Conservation (phyloP, 2,329 filamentous ascomycete species). For the Trichoderma polysporum region DNA sequence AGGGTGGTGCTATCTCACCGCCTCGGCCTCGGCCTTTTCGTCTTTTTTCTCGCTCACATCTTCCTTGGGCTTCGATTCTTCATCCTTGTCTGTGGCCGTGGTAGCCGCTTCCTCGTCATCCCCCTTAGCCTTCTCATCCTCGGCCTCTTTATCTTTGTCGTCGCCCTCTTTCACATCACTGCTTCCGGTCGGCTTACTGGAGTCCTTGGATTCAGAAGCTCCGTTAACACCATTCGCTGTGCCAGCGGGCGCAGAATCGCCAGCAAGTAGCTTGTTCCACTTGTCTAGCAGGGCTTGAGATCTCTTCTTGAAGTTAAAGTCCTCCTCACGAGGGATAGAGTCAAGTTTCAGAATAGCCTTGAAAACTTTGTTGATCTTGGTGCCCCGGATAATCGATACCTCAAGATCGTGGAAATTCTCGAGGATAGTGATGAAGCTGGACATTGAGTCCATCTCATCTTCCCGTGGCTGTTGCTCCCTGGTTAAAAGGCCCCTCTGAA, state of each 20-base stretch:
- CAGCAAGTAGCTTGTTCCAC: conserved; percentile 82
- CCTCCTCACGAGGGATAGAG: conserved; percentile 81
- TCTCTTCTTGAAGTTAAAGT: conserved; percentile 84
- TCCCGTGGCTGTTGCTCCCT: conserved; percentile 83
- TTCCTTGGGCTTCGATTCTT: conserved; percentile 23
- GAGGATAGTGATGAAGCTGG: conserved; percentile 74
- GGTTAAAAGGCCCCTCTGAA: conserved; percentile 90
- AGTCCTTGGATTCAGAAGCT: conserved; percentile 38
- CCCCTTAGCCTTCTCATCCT: conserved; percentile 29
- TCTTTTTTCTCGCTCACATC: conserved; percentile 26
- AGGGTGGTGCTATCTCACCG: conserved; percentile 6
- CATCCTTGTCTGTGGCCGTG: conserved; percentile 21
- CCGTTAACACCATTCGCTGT: conserved; percentile 51
- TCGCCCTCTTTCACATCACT: conserved; percentile 43
- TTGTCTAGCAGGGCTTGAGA: conserved; percentile 76
- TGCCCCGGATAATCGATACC: conserved; percentile 80
- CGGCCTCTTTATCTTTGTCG: conserved; percentile 33
- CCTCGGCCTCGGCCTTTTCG: conserved; percentile 28
- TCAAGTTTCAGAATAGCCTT: conserved; percentile 90
- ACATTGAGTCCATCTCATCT: conserved; percentile 77
- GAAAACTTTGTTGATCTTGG: conserved; percentile 98
- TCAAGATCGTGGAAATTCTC: conserved; percentile 80
- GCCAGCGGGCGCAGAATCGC: conserved; percentile 44
- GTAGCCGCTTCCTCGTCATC: conserved; percentile 30
- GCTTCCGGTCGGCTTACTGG: conserved; percentile 42